Evolutionary conservation across 2,329 filamentous ascomycete species (phyloP), one percentile per base, ranked within the genome.

Genomic region (Zalaria sp.): DNA sequence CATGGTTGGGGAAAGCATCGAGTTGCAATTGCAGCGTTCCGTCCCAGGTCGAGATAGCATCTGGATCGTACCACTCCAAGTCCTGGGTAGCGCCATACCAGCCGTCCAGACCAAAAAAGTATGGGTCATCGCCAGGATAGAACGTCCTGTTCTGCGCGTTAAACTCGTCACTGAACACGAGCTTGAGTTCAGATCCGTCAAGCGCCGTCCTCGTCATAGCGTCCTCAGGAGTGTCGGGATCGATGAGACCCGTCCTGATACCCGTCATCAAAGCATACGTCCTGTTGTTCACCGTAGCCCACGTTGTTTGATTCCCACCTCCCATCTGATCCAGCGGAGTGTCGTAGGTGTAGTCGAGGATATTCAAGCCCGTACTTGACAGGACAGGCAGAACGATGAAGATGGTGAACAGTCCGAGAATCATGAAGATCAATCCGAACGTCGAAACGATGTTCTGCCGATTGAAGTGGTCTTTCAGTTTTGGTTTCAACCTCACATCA

Each of bases 91-190:
- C 67, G 35, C 66, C 69, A 53, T 75, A 75, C 68, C 72, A 73
- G 38, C 73, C 57, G 47, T 75, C 62, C 9, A 65, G 63, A 8
- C 66, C 70, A 29, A 59, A 67, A 60, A 67, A 75, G 52, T 67
- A 75, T 1, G 71, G 69, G 49, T 75, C 72, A 47, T 75, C 72
- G n/a, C 70, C 71, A 27, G 65, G 61, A 46, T 73, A 75, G 49
- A 75, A 75, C 0, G 69, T 71, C 27, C 71, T 58, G 41, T 69
- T 68, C 34, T 65, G 54, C 5, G 62, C 56, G 45, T 73, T 73
- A 55, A 75, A 75, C 46, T 75, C 72, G 44, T 75, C 72, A 44
- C 69, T 73, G 50, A 74, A 75, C 0, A 74, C 69, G 3, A 75
- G 51, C 8, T 65, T 60, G 28, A 70, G 56, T 4, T 61, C 59